A percentile compares a stretch with the other conserved stretches of the same genome.
Conservation (phyloP, 176 grass and related monocot genomes). For the Rhipidocladum racemiflorum region DNA sequence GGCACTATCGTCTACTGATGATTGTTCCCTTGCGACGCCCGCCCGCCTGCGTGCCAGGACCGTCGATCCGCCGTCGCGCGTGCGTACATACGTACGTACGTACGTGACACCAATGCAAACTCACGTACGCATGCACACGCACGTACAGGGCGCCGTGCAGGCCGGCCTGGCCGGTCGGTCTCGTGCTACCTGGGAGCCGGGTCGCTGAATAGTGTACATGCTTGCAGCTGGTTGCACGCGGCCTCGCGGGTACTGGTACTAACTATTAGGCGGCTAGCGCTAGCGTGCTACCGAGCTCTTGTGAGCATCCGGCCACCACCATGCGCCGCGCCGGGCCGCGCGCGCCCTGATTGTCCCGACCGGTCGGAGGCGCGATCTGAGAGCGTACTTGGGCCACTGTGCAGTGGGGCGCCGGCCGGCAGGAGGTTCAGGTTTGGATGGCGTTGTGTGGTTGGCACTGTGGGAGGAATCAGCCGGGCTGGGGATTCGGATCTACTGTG, state of each 20-base stretch:
- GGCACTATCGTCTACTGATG: not conserved
- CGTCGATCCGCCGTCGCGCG: too few species aligned
- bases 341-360: not conserved
- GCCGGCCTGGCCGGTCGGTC: not conserved
- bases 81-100: not conserved
- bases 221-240: too few species aligned
- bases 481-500: not conserved
- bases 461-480: not conserved
- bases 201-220: not conserved
- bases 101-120: not conserved
- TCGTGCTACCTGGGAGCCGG: not conserved
- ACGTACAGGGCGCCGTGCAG: not conserved
- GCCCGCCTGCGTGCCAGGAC: not conserved
- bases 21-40: not conserved
- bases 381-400: conserved; percentile 8
- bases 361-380: not conserved
- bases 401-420: not conserved
- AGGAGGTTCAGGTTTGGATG: not conserved
- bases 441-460: not conserved
- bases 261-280: not conserved
- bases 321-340: not conserved
- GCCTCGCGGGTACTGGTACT: too few species aligned
- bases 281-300: not conserved
- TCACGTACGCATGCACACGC: not conserved
- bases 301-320: not conserved